Evolutionary conservation across 805 yeast genomes (phyloP).

Genomic region (Jamesozyma hellenica): DNA sequence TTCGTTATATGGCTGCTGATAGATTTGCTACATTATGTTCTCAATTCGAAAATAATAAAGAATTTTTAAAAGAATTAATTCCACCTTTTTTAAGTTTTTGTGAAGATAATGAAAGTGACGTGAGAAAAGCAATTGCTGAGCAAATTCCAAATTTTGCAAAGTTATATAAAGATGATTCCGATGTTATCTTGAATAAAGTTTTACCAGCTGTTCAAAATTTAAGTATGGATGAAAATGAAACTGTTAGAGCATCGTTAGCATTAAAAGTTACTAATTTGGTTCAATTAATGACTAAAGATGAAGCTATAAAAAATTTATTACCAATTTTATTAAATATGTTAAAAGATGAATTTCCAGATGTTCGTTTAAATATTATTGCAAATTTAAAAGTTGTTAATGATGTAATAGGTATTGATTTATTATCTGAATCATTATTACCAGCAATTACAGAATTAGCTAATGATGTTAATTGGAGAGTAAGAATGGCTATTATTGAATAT

Average conservation of each 20-base stretch:
- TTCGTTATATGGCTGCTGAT: constrained; percentile 96
- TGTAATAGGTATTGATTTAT: constrained; percentile 81
- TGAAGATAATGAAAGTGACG: constrained; percentile 94
- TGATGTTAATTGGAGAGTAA: constrained; percentile 95
- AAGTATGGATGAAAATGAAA: constrained; percentile 84
- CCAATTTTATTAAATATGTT: constrained; percentile 89
- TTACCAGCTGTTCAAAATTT: constrained; percentile 76
- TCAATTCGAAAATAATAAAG: constrained; percentile 48
- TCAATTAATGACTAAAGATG: constrained; percentile 73
- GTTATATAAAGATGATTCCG: constrained; percentile 37
- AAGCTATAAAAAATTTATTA: constrained; percentile 68
- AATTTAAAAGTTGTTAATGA: constrained; percentile 87
- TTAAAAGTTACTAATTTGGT: constrained; percentile 79
- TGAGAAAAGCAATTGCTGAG: constrained; percentile 86
- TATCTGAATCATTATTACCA: constrained; percentile 82
- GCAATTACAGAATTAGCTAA: constrained; percentile 94
- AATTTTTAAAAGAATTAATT: constrained; percentile 40
- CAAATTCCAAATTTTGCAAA: constrained; percentile 72
- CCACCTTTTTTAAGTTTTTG: constrained; percentile 64
- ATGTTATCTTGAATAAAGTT: constrained; percentile 53
- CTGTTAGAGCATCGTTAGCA: constrained; percentile 88
- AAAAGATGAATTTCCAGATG: constrained; percentile 95
- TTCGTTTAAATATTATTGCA: constrained; percentile 85
- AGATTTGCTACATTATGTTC: constrained; percentile 65
- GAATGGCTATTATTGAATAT: constrained; percentile 92